Evolutionary conservation across 805 yeast genomes (phyloP).

Genomic region (Suhomyces sp.): DNA sequence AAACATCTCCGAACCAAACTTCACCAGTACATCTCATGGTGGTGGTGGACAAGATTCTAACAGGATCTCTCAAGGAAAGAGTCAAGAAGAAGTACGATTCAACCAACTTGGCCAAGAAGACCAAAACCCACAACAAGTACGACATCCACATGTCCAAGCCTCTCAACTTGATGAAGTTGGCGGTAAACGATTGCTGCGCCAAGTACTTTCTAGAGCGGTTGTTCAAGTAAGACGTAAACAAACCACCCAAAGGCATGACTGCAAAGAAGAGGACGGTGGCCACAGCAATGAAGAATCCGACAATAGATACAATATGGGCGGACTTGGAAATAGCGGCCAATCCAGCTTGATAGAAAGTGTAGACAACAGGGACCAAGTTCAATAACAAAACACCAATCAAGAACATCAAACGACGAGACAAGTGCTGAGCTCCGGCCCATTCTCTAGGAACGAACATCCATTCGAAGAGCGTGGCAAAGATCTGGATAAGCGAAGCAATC

Average conservation of each 20-base stretch:
- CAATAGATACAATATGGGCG: slow-evolving; percentile 76
- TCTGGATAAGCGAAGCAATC: slow-evolving; percentile 76
- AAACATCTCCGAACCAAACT: slow-evolving; percentile 70
- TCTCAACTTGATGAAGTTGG: slow-evolving; percentile 72
- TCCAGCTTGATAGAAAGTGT: slow-evolving; percentile 79
- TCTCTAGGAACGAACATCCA: slow-evolving; percentile 96
- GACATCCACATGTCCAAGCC: slow-evolving; percentile 98
- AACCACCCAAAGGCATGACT: slow-evolving; percentile 94
- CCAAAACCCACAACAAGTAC: slow-evolving; percentile 83
- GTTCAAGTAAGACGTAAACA: slow-evolving; percentile 89
- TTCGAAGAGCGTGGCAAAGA: slow-evolving; percentile 84
- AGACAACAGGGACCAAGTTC: slow-evolving; percentile 84
- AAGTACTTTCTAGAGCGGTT: slow-evolving; percentile 83
- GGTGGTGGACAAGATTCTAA: slow-evolving; percentile 80
- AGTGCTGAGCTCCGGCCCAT: slow-evolving; percentile 99
- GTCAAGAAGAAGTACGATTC: slow-evolving; percentile 94
- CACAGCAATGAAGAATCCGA: slow-evolving; percentile 85
- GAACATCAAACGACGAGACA: slow-evolving; percentile 82
- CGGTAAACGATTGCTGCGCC: slow-evolving; percentile 94
- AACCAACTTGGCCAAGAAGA: slow-evolving; percentile 80
- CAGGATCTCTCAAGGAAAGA: slow-evolving; percentile 89
- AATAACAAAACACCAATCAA: slow-evolving; percentile 60
- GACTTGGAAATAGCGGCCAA: slow-evolving; percentile 62
- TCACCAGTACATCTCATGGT: slow-evolving; percentile 96
- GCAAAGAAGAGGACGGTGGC: slow-evolving; percentile 84